Evolutionary conservation across 2,329 filamentous ascomycete species (phyloP).

Genomic region (Colletotrichum melonis): DNA sequence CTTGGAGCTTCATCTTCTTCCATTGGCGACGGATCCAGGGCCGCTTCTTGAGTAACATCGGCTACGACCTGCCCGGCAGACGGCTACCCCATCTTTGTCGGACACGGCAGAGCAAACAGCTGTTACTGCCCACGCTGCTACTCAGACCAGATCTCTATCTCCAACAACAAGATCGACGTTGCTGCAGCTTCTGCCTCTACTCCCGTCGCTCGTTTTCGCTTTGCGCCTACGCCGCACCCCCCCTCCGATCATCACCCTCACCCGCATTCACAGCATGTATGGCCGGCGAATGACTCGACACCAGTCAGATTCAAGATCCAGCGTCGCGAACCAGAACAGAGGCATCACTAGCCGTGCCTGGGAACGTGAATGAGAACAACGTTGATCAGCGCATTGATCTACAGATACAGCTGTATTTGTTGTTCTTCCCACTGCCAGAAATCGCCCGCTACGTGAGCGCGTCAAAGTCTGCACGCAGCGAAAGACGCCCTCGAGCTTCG

Average conservation of each 20-base stretch:
- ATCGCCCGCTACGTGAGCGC: background rate
- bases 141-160: background rate
- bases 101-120: background rate
- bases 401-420: slow-evolving; percentile 28
- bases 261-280: slow-evolving; percentile 32
- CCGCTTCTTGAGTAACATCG: background rate
- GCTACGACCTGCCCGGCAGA: background rate
- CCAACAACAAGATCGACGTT: background rate
- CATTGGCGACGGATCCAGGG: background rate
- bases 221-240: slow-evolving; percentile 20
- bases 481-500: slow-evolving; percentile 14
- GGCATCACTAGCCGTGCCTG: slow-evolving; percentile 11
- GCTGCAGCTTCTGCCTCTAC: slow-evolving; percentile 7
- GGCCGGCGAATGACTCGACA: slow-evolving; percentile 32
- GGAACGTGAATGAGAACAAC: slow-evolving; percentile 23
- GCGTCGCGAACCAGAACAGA: slow-evolving; percentile 25
- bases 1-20: slow-evolving; percentile 15
- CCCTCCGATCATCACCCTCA: background rate
- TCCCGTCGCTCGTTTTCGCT: slow-evolving; percentile 14
- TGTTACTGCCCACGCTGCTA: background rate
- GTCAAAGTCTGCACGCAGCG: background rate
- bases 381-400: slow-evolving; percentile 11
- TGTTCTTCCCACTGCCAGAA: slow-evolving; percentile 10
- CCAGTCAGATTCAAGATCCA: slow-evolving; percentile 33
- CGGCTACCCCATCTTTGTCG: background rate